phyloP scores from a whole-genome alignment of 495 filamentous ascomycete species.

The Amniculicola lignicola region DNA sequence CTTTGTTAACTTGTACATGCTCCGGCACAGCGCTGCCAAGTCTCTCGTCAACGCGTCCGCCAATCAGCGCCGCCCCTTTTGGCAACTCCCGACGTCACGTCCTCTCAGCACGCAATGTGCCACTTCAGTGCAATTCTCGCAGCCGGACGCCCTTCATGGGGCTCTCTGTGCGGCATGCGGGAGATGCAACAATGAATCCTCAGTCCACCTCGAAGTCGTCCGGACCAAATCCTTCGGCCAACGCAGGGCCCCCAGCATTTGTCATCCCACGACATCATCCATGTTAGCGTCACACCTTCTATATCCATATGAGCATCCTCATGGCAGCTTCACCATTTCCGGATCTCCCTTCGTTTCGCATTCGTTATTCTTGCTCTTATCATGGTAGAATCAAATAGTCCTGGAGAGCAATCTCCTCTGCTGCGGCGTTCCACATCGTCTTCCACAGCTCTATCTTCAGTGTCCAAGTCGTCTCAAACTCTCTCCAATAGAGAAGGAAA shows the following conservation, averaged over 20 bases:
- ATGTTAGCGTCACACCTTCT: not conserved
- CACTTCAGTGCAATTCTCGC: too few species aligned
- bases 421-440: slow-evolving; percentile 8
- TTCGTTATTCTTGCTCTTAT: not conserved
- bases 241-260: slow-evolving; percentile 13
- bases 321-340: not conserved
- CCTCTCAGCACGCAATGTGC: too few species aligned
- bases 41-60: not conserved
- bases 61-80: slow-evolving; percentile 12
- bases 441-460: slow-evolving; percentile 19
- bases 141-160: too few species aligned
- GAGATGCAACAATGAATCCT: not conserved
- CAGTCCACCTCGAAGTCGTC: not conserved
- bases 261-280: slow-evolving; percentile 9
- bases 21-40: slow-evolving; percentile 16
- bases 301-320: not conserved
- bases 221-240: slow-evolving; percentile 6
- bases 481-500: slow-evolving; percentile 5
- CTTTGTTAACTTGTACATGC: slow-evolving; percentile 11
- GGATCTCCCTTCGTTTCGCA: not conserved
- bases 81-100: not conserved
- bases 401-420: slow-evolving; percentile 21
- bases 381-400: not conserved
- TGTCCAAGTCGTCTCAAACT: slow-evolving; percentile 7
- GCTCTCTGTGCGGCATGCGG: too few species aligned